Conservation (phyloP, 805 yeast species). For the Tanozyma kutaoensis region DNA sequence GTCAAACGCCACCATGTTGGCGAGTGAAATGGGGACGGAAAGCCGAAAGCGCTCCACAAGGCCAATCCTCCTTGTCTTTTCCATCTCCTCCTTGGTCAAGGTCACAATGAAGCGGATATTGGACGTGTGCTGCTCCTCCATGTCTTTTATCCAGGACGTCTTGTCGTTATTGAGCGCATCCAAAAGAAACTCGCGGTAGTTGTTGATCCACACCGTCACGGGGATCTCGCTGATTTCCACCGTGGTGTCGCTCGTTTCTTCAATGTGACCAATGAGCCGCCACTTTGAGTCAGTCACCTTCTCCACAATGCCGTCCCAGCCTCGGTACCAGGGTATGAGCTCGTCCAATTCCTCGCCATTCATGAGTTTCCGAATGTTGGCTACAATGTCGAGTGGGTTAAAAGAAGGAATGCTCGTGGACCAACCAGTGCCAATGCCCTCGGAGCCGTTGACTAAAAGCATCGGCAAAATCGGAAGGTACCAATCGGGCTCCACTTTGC, state of each 20-base stretch:
- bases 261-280: slow-evolving; percentile 68
- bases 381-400: slow-evolving; percentile 75
- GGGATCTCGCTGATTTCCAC: slow-evolving; percentile 90
- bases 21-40: slow-evolving; percentile 48
- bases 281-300: slow-evolving; percentile 52
- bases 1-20: slow-evolving; percentile 95
- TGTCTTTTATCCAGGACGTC: slow-evolving; percentile 82
- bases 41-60: slow-evolving; percentile 76
- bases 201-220: slow-evolving; percentile 83
- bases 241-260: slow-evolving; percentile 66
- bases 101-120: slow-evolving; percentile 71
- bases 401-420: slow-evolving; percentile 84
- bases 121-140: slow-evolving; percentile 86
- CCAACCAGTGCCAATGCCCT: slow-evolving; percentile 99
- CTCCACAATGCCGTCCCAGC: slow-evolving; percentile 83
- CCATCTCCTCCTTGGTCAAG: slow-evolving; percentile 72
- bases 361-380: slow-evolving; percentile 63
- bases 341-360: slow-evolving; percentile 53
- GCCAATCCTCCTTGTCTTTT: slow-evolving; percentile 60
- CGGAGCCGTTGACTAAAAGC: slow-evolving; percentile 90
- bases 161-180: slow-evolving; percentile 73
- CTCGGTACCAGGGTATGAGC: slow-evolving; percentile 89
- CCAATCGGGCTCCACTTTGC: slow-evolving; percentile 91
- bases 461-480: slow-evolving; percentile 90
- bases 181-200: slow-evolving; percentile 73